These are phyloP conservation scores for Pyrenophora seminiperda DNA, from an alignment of 2,329 filamentous ascomycete species.

Conservation along the genomic window DNA sequence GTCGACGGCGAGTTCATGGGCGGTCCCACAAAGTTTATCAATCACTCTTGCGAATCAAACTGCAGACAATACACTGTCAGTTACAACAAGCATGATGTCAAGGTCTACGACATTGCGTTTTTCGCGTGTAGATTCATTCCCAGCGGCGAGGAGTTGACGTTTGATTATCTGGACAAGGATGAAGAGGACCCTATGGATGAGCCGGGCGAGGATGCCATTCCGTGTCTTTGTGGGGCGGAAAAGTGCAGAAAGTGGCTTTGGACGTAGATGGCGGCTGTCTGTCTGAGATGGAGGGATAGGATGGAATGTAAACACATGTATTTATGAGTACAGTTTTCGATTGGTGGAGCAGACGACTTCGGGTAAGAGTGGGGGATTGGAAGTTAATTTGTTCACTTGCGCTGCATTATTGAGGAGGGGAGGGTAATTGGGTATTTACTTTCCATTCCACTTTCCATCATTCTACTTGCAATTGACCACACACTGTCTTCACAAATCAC, in stretches of 20 bases:
- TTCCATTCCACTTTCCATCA: no score
- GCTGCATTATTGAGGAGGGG: no score
- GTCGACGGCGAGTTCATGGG: conserved; percentile 75
- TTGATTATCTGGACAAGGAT: conserved; percentile 76
- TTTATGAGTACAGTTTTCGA: no score
- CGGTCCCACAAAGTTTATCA: conserved; percentile 80
- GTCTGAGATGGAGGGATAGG: background rate
- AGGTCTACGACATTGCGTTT: conserved; percentile 76
- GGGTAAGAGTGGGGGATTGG: no score
- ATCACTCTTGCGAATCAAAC: conserved; percentile 81
- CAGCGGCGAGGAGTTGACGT: conserved; percentile 72
- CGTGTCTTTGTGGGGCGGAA: conserved; percentile 63
- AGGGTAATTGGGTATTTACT: no score
- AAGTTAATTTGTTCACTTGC: no score
- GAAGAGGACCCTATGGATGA: conserved; percentile 57
- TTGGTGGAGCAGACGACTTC: no score
- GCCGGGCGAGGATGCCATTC: conserved; percentile 54
- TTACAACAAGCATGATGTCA: conserved; percentile 74
- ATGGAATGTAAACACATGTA: no score
- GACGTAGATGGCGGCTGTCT: conserved; percentile 43
- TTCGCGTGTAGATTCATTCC: conserved; percentile 72
- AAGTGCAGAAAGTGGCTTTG: conserved; percentile 74
- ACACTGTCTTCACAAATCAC: no score
- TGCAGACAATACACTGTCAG: conserved; percentile 79
- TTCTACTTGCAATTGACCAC: no score